A percentile compares a stretch with the other conserved stretches of the same genome.
phyloP scores from a whole-genome alignment of 805 yeast species.

The Scheffersomyces ergatensis region DNA sequence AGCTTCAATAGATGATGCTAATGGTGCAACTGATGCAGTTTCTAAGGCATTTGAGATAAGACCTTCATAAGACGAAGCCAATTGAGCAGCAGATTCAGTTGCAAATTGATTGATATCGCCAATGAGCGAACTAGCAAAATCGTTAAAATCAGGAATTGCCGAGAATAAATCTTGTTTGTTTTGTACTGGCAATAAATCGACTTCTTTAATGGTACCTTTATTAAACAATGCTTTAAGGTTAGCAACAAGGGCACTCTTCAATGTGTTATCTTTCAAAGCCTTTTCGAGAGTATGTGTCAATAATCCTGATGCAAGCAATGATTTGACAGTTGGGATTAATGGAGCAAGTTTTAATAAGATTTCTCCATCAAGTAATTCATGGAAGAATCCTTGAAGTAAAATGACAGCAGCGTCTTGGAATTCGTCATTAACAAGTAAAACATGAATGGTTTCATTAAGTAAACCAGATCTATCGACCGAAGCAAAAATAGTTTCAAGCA shows the following conservation, averaged over 20 bases:
- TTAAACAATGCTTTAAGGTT: neutral
- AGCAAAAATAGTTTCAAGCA: slow-evolving; percentile 24
- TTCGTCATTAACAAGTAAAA: slow-evolving; percentile 18
- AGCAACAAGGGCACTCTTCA: slow-evolving; percentile 17
- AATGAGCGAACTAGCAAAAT: neutral
- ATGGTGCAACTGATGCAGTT: neutral
- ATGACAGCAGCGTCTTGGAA: slow-evolving; percentile 22
- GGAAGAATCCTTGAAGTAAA: slow-evolving; percentile 20
- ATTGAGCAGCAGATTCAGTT: neutral
- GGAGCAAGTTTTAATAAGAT: slow-evolving; percentile 13
- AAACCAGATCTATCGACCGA: slow-evolving; percentile 26
- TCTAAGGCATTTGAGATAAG: neutral
- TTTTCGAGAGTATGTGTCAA: slow-evolving; percentile 17
- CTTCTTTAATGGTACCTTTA: neutral
- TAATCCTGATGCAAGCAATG: slow-evolving; percentile 22
- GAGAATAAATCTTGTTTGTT: neutral
- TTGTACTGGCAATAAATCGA: neutral
- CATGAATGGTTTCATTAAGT: slow-evolving; percentile 19
- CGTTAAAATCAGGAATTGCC: neutral
- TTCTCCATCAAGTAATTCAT: slow-evolving; percentile 15
- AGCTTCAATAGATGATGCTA: neutral
- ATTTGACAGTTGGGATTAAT: slow-evolving; percentile 16
- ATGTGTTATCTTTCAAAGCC: slow-evolving; percentile 19
- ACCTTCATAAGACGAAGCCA: no score
- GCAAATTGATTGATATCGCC: neutral